Base-by-base conservation (phyloP, 441 rosid genomes). In the Mallotus repandus region DNA sequence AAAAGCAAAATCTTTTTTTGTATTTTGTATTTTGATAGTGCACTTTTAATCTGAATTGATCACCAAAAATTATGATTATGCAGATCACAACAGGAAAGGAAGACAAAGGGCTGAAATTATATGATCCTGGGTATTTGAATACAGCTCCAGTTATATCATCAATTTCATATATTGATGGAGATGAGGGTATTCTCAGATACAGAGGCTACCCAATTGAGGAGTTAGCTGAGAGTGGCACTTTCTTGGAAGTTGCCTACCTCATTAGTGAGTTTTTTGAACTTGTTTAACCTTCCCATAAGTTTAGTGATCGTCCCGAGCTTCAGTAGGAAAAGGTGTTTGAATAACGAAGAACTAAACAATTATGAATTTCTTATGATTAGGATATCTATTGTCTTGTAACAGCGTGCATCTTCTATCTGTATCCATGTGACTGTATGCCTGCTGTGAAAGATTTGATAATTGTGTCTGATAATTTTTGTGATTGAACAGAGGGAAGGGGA, bases 41-140 rank as follows among this genome's bases (percentile, higher is more conserved):
- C 7, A 25, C 6, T 4, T 1, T 38, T 38, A 38, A 38, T 38
- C 5, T 4, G 41, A 38, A 50, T 68, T 14, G 69, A 38, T 48
- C 25, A 35, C 25, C 57, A 1, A 19, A 19, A 56, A 32, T 65
- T 67, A 18, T 54, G 76, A 9, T 7, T 4, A 15, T 71, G 10
- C 77, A 95, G 99, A 88, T 96, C 76, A 81, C 88, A n/a, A 81
- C 91, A 2, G 97, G 97, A 71, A 87, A 89, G 74, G 69, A 84
- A 77, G 99, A 93, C 67, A 93, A 90, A 74, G 97, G 98, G 5
- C 79, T 95, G 54, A 93, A 93, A 73, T 78, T 93, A 54, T 93
- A 96, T 70, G 99, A 96, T 71, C 97, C 97, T 0, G 97, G 99
- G 50, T 96, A 93, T 73, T 80, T 93, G 73, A 96, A 96, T 80